Evolutionary conservation across 495 filamentous ascomycete species (phyloP).

Genomic region (Penicillium steckii): DNA sequence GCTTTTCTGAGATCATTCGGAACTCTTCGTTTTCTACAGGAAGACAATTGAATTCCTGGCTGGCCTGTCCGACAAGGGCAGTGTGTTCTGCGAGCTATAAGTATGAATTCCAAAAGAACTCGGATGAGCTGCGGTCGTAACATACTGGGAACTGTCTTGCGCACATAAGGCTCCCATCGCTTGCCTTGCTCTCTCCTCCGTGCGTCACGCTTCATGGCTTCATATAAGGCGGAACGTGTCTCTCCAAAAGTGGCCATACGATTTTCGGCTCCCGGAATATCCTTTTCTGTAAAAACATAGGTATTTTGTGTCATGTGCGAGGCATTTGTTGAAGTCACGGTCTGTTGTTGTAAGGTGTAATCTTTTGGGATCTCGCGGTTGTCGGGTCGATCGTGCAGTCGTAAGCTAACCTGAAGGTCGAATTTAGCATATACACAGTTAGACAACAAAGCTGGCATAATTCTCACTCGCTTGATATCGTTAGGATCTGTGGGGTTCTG

Average conservation of each 20-base stretch:
- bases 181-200: constrained; percentile 54
- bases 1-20: constrained; percentile 55
- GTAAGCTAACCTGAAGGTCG: constrained; percentile 44
- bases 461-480: constrained; percentile 52
- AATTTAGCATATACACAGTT: too few species aligned
- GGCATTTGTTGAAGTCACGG: constrained; percentile 43
- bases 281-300: constrained; percentile 53
- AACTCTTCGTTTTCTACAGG: constrained; percentile 76
- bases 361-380: constrained; percentile 75
- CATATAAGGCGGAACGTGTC: constrained; percentile 45
- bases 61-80: constrained; percentile 66
- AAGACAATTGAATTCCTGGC: constrained; percentile 73
- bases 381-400: constrained; percentile 51
- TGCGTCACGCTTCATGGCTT: constrained; percentile 46
- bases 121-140: background rate
- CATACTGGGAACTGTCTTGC: constrained; percentile 81
- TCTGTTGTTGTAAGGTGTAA: constrained; percentile 71
- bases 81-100: constrained; percentile 68
- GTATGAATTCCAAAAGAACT: background rate
- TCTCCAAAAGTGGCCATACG: constrained; percentile 45
- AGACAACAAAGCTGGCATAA: background rate
- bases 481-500: constrained; percentile 46
- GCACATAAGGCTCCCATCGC: constrained; percentile 65
- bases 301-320: constrained; percentile 62
- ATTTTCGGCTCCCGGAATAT: constrained; percentile 36